Conservation (phyloP, 257 asterid genomes). For the Rauvolfia tetraphylla region DNA sequence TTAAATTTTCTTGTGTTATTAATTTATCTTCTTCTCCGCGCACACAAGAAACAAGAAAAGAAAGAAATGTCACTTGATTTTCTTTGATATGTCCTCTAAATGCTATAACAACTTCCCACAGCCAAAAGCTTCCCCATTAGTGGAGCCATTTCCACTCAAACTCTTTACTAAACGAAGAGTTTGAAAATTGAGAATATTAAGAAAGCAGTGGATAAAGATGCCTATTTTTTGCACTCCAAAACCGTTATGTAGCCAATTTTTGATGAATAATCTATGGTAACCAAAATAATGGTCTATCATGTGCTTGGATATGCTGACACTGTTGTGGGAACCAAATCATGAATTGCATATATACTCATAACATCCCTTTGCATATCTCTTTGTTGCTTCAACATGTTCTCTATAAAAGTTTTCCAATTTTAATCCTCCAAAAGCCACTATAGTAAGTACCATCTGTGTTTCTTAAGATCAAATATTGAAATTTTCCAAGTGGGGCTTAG, state of each 20-base stretch:
- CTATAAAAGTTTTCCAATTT: background rate
- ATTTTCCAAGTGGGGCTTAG: conserved; percentile 5
- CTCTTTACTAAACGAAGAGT: background rate
- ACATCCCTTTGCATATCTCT: conserved; percentile 23
- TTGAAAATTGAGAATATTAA: too few species aligned
- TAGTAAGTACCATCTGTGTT: background rate
- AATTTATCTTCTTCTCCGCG: too few species aligned
- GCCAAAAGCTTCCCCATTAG: too few species aligned
- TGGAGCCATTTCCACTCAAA: background rate
- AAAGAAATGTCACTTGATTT: too few species aligned
- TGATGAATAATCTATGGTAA: background rate
- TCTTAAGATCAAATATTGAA: background rate
- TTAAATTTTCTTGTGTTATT: too few species aligned
- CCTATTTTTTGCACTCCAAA: too few species aligned
- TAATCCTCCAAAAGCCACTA: background rate
- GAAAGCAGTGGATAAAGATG: too few species aligned
- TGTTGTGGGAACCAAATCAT: conserved; percentile 18
- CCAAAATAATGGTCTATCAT: conserved; percentile 25
- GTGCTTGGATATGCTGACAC: conserved; percentile 29
- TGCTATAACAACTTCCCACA: background rate
- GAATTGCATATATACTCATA: conserved; percentile 16
- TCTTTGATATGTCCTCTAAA: background rate
- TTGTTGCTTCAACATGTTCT: conserved; percentile 16
- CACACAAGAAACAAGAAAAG: too few species aligned
- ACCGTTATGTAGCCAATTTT: background rate